phyloP scores from a whole-genome alignment of 768 basidiomycete species.

The Leccinum fibrillosum region DNA sequence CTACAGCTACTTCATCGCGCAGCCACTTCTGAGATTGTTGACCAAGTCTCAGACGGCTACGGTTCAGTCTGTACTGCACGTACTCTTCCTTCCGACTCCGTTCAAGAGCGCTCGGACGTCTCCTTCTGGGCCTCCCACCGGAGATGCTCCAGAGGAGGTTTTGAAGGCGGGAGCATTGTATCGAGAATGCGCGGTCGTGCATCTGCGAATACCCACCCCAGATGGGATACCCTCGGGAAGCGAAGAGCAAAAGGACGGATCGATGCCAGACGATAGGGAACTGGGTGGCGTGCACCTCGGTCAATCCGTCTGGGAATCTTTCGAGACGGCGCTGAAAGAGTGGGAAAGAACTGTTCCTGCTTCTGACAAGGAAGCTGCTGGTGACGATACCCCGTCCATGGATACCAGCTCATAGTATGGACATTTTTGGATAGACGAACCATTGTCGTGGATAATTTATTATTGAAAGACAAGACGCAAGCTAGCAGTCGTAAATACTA shows the following conservation, averaged over 20 bases:
- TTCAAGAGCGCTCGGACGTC: slow-evolving; percentile 50
- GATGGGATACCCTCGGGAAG: slow-evolving; percentile 17
- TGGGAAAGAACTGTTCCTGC: slow-evolving; percentile 51
- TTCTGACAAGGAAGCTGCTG: slow-evolving; percentile 18
- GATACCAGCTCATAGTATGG: slow-evolving; percentile 24
- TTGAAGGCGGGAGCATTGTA: slow-evolving; percentile 78
- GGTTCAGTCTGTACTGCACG: slow-evolving; percentile 78
- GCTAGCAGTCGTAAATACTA: slow-evolving; percentile 23
- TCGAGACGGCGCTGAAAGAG: slow-evolving; percentile 60
- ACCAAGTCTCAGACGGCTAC: slow-evolving; percentile 64
- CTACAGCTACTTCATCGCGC: slow-evolving; percentile 60
- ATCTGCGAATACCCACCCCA: slow-evolving; percentile 36
- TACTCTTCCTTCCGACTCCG: slow-evolving; percentile 77
- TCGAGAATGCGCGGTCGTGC: slow-evolving; percentile 68
- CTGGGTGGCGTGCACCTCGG: slow-evolving; percentile 69
- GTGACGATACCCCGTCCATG: slow-evolving; percentile 23
- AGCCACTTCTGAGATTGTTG: slow-evolving; percentile 64
- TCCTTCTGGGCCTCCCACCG: slow-evolving; percentile 2
- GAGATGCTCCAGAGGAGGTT: slow-evolving; percentile 49
- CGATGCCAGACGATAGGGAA: slow-evolving; percentile 61
- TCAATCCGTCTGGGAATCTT: slow-evolving; percentile 72
- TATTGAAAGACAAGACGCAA: slow-evolving; percentile 15
- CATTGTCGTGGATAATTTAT: slow-evolving; percentile 24
- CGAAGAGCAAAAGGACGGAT: slow-evolving; percentile 32
- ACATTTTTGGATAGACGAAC: not conserved